A percentile compares a stretch with the other conserved stretches of the same genome.
Evolutionary conservation across 2,329 filamentous ascomycete species (phyloP).

Genomic region (Neonectria punicea): DNA sequence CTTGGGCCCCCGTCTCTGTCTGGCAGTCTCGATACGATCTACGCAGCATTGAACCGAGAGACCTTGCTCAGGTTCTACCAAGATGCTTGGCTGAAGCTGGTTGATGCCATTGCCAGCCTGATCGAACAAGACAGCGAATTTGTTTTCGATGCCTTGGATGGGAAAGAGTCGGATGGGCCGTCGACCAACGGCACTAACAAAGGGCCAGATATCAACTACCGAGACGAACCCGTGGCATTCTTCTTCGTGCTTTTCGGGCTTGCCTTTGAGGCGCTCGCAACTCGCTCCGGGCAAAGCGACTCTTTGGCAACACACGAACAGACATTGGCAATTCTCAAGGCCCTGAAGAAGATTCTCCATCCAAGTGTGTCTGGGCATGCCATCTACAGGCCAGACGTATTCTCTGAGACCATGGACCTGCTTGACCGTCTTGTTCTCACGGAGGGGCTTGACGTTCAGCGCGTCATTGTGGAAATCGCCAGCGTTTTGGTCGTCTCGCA

Average conservation of each 20-base stretch:
- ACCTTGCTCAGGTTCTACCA: constrained; percentile 96
- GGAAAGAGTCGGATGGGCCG: constrained; percentile 70
- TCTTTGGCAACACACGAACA: constrained; percentile 78
- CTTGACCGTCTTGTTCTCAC: constrained; percentile 93
- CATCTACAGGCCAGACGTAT: constrained; percentile 95
- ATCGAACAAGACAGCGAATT: constrained; percentile 98
- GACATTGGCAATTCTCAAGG: constrained; percentile 87
- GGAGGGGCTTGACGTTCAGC: constrained; percentile 87
- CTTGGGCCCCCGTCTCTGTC: constrained; percentile 83
- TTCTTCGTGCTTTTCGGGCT: constrained; percentile 98
- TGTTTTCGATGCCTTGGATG: constrained; percentile 95
- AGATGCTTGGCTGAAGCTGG: constrained; percentile 94
- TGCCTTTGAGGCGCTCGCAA: constrained; percentile 93
- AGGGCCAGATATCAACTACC: constrained; percentile 90
- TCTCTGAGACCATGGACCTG: constrained; percentile 96
- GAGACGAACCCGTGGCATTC: constrained; percentile 96
- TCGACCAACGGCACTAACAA: constrained; percentile 65
- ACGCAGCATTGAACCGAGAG: constrained; percentile 93
- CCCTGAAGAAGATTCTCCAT: constrained; percentile 92
- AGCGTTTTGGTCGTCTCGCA: constrained; percentile 90
- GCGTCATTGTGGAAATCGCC: constrained; percentile 93
- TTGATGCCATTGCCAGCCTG: constrained; percentile 95
- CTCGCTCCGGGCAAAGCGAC: constrained; percentile 66
- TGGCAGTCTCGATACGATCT: constrained; percentile 90
- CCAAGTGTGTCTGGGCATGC: constrained; percentile 96